phyloP scores from a whole-genome alignment of 257 asterid genomes.

The Perilla frutescens region DNA sequence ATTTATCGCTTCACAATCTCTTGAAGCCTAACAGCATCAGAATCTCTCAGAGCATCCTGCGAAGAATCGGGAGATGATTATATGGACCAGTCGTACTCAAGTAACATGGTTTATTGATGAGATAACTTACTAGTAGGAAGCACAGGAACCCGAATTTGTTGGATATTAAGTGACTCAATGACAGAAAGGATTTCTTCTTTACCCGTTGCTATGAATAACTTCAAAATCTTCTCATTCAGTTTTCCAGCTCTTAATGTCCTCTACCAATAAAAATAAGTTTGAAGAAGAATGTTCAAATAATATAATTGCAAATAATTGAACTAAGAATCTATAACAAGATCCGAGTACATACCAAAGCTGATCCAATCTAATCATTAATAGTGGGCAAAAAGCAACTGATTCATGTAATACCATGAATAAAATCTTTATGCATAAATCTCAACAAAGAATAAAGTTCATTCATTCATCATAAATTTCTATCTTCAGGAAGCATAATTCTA shows the following conservation, averaged over 20 bases:
- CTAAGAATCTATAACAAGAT: slow-evolving; percentile 15
- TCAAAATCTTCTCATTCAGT: slow-evolving; percentile 85
- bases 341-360: not conserved
- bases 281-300: slow-evolving; percentile 43
- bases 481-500: not conserved
- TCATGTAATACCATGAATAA: not conserved
- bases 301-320: slow-evolving; percentile 3
- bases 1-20: slow-evolving; percentile 20
- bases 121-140: slow-evolving; percentile 63
- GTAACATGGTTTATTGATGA: not conserved
- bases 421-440: not conserved
- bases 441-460: not conserved
- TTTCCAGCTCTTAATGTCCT: slow-evolving; percentile 90
- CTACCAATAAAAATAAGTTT: slow-evolving; percentile 55
- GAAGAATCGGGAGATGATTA: slow-evolving; percentile 35
- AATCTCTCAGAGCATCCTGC: slow-evolving; percentile 86
- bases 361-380: not conserved
- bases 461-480: not conserved
- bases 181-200: slow-evolving; percentile 81
- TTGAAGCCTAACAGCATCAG: slow-evolving; percentile 39
- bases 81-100: slow-evolving; percentile 21
- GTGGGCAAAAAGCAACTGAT: not conserved
- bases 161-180: slow-evolving; percentile 72
- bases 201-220: slow-evolving; percentile 82
- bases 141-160: slow-evolving; percentile 55